These are phyloP conservation scores for Xerocomus minutiporus DNA, from an alignment of 1,284 basidiomycete species.

Conservation along the genomic window DNA sequence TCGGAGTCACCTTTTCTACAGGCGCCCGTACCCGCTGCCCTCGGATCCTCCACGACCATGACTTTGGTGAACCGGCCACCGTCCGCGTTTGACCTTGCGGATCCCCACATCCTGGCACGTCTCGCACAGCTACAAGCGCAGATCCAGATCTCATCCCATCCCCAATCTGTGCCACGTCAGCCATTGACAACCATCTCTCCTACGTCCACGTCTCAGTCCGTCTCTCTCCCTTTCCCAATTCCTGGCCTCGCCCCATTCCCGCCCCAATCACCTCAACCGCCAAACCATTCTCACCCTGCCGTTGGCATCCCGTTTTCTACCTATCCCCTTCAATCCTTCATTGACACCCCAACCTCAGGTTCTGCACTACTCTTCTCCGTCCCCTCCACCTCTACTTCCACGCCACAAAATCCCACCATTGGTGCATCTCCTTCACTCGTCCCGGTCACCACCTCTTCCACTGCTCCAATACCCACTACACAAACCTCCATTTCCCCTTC, in stretches of 20 bases:
- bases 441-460: neutral
- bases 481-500: conserved; percentile 15
- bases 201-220: conserved; percentile 1
- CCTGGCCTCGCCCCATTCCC: neutral
- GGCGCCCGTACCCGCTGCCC: neutral
- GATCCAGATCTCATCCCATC: conserved; percentile 7
- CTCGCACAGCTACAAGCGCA: conserved; percentile 24
- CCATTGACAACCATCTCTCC: conserved; percentile 1
- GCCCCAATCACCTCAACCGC: conserved; percentile 2
- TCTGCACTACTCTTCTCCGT: neutral
- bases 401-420: conserved; percentile 2
- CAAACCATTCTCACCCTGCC: conserved; percentile 15
- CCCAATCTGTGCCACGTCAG: conserved; percentile 7
- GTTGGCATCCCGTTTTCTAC: conserved; percentile 1
- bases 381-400: neutral
- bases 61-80: neutral
- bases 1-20: neutral
- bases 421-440: conserved; percentile 1
- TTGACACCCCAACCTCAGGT: neutral
- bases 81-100: conserved; percentile 18
- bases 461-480: neutral
- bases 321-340: conserved; percentile 7
- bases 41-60: neutral
- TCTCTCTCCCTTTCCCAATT: neutral
- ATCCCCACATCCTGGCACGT: conserved; percentile 23